Evolutionary conservation across 257 asterid genomes (phyloP).

Genomic region (Solanum stenotomum): DNA sequence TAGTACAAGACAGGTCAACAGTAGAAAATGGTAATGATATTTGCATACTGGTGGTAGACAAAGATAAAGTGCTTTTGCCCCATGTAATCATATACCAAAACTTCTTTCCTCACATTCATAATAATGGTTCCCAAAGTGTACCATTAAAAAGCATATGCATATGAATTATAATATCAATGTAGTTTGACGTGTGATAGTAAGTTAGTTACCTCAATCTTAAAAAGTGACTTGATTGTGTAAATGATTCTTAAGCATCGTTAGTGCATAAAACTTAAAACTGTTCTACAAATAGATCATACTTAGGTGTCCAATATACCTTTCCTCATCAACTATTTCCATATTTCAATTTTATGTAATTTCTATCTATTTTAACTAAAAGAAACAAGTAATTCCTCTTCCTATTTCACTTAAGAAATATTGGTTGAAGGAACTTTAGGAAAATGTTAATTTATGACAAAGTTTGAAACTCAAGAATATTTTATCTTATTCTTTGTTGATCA

Average conservation of each 20-base stretch:
- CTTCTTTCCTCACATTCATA: background rate
- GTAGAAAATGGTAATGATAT: background rate
- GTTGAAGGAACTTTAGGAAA: too few relatives aligned
- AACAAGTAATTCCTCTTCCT: too few relatives aligned
- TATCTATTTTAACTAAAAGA: too few relatives aligned
- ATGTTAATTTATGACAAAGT: background rate
- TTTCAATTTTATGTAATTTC: too few relatives aligned
- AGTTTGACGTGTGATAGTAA: background rate
- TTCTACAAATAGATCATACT: background rate
- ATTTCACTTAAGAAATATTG: too few relatives aligned
- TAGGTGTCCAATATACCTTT: background rate
- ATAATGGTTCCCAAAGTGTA: background rate
- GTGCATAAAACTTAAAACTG: background rate
- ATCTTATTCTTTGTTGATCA: background rate
- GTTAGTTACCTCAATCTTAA: background rate
- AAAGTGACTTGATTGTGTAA: background rate
- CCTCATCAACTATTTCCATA: too few relatives aligned
- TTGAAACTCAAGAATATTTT: background rate
- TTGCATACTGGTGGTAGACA: background rate
- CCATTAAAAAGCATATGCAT: background rate
- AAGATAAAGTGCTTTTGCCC: background rate
- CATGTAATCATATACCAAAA: background rate
- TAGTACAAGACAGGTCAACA: background rate
- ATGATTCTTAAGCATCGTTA: background rate
- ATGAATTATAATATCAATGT: background rate